Conservation (phyloP, 257 asterid species). For the Fraxinus excelsior region DNA sequence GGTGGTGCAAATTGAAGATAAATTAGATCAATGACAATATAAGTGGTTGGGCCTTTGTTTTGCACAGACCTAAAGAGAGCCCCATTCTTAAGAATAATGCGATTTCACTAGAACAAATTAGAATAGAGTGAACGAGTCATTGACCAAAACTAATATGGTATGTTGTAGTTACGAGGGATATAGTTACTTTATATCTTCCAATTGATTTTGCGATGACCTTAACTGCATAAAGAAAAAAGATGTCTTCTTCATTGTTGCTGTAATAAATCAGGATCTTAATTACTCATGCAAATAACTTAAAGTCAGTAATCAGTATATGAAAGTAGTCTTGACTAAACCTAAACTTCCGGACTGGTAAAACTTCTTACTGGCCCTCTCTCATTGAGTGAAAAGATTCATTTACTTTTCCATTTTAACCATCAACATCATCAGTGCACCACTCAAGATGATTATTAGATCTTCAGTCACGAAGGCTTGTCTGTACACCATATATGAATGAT, state of each 20-base stretch:
- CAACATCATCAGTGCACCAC: conserved; percentile 9
- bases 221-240: background rate
- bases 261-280: background rate
- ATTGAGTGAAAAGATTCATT: background rate
- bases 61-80: background rate
- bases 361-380: background rate
- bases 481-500: background rate
- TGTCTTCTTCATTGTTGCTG: background rate
- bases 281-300: background rate
- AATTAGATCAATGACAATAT: background rate
- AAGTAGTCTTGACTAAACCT: background rate
- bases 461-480: background rate
- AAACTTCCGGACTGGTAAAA: background rate
- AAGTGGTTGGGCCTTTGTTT: background rate
- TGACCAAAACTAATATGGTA: background rate
- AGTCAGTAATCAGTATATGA: background rate
- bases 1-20: background rate
- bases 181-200: background rate
- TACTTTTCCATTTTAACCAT: background rate
- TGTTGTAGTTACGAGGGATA: background rate
- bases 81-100: background rate
- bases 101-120: background rate
- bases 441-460: conserved; percentile 13
- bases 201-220: background rate
- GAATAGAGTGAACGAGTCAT: background rate